phyloP scores from a whole-genome alignment of 768 basidiomycete genomes.

The Lentinus brumalis region DNA sequence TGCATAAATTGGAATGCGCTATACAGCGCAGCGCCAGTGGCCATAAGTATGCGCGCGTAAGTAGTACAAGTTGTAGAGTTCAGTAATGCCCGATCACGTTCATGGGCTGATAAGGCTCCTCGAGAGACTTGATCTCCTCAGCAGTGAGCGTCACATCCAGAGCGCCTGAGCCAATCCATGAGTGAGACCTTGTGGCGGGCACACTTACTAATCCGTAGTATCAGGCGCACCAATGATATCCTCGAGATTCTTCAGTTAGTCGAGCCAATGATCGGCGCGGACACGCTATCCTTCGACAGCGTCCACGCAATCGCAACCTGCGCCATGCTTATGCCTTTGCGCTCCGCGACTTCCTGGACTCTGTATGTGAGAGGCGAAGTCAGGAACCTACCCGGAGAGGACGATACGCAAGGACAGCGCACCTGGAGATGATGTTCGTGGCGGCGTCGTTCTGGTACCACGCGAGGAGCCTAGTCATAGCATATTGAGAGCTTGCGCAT shows the following conservation, averaged over 20 bases:
- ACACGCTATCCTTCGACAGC: slow-evolving; percentile 27
- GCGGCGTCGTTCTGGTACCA: slow-evolving; percentile 26
- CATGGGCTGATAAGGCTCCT: slow-evolving; percentile 53
- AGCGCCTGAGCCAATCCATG: no score
- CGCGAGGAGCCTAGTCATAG: slow-evolving; percentile 22
- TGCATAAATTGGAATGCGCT: no score
- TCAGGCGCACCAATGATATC: slow-evolving; percentile 37
- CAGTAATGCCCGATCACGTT: slow-evolving; percentile 48
- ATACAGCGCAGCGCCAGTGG: no score
- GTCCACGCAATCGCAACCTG: slow-evolving; percentile 36
- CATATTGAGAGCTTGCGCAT: slow-evolving; percentile 10
- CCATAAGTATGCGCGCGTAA: no score
- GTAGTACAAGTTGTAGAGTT: no score
- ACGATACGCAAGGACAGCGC: slow-evolving; percentile 35
- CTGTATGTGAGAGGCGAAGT: slow-evolving; percentile 29
- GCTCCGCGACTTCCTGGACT: slow-evolving; percentile 42
- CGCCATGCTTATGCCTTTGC: slow-evolving; percentile 42
- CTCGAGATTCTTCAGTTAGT: slow-evolving; percentile 41
- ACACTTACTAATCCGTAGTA: not conserved
- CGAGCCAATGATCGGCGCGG: slow-evolving; percentile 46
- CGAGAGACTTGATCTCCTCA: slow-evolving; percentile 17
- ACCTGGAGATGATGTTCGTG: not conserved
- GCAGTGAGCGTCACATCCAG: slow-evolving; percentile 9
- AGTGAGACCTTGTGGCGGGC: no score
- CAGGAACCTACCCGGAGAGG: slow-evolving; percentile 36